Conservation (phyloP, 1,284 basidiomycete species). For the Irpex sp. region DNA sequence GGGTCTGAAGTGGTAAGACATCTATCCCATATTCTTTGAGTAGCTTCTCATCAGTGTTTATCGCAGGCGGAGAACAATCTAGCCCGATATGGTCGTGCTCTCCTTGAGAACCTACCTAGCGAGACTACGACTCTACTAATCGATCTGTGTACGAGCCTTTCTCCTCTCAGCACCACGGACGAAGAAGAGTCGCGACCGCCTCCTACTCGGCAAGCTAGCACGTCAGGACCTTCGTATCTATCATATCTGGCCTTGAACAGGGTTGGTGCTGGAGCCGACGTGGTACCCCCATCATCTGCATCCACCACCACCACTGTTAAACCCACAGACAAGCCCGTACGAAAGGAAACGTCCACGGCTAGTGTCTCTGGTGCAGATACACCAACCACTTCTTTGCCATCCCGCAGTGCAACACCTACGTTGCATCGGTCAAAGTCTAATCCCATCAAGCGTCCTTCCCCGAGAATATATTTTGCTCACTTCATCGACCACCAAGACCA, state of each 20-base stretch:
- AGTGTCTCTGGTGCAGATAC: slow-evolving; percentile 28
- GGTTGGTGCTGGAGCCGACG: slow-evolving; percentile 27
- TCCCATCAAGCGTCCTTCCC: slow-evolving; percentile 63
- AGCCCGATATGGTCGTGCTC: slow-evolving; percentile 78
- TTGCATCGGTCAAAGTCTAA: slow-evolving; percentile 15
- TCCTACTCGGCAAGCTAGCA: slow-evolving; percentile 24
- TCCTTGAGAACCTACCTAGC: slow-evolving; percentile 79
- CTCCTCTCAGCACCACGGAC: slow-evolving; percentile 37
- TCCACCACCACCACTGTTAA: slow-evolving; percentile 49
- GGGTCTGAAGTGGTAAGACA: slow-evolving; percentile 71
- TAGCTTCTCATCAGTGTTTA: neutral
- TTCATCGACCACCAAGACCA: slow-evolving; percentile 88
- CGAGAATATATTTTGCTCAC: slow-evolving; percentile 88
- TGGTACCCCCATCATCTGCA: slow-evolving; percentile 38
- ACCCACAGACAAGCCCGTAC: slow-evolving; percentile 34
- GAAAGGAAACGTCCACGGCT: slow-evolving; percentile 32
- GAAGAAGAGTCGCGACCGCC: slow-evolving; percentile 37
- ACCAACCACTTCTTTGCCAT: slow-evolving; percentile 27
- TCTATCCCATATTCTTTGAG: slow-evolving; percentile 7
- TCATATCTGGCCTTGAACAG: slow-evolving; percentile 77
- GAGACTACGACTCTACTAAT: slow-evolving; percentile 90
- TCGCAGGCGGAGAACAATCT: slow-evolving; percentile 77
- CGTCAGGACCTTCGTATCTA: slow-evolving; percentile 60
- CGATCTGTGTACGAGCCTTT: slow-evolving; percentile 82
- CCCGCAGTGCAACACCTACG: slow-evolving; percentile 26